Base-by-base conservation (phyloP, 768 basidiomycete species). In the Dentipellis sp. region DNA sequence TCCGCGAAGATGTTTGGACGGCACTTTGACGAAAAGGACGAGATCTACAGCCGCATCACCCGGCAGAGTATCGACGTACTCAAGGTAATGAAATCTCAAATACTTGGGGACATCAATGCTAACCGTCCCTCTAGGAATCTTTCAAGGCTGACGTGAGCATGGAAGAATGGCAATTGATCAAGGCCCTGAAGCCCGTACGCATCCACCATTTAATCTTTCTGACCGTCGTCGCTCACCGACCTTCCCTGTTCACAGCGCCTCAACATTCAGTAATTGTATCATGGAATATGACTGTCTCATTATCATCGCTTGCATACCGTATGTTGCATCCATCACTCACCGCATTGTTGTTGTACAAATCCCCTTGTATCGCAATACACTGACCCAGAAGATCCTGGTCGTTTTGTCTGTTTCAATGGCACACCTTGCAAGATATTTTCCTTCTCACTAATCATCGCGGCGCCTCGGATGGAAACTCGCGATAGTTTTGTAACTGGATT, bases 11-110 rank as follows among this genome's bases (percentile, higher is more conserved):
- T 93, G 84, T 97, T 89, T 66, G 94, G 94, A 5, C 83, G 94
- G 62, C 95, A 97, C 72, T 97, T 94, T 66, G 88, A 90, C 64
- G 94, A 97, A 48, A 91, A 95, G 72, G 94, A 98, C 68, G 97
- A 97, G 63, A 68, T 97, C 39, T 77, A 94, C 53, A 94, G 92
- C 53, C 87, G 88, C 58, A 87, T 99, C 67, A 88, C 91, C 36
- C 82, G 95, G 49, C 84, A 86, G 69, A 94, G 91, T 63, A 97
- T 99, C 61, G 97, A 98, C 69, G 90, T 94, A 9, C 78, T 98
- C 47, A 98, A 97, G 88, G 85, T 89, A 64, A 38, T 64, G 55
- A n/a, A 54, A 7, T 16, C 55, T 35, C 37, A 38, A 19, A n/a
- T 22, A 40, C 22, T 46, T 9, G 35, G 22, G 8, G 7, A 34